phyloP scores from a whole-genome alignment of 768 basidiomycete genomes.

The Phanerochaete sordida region DNA sequence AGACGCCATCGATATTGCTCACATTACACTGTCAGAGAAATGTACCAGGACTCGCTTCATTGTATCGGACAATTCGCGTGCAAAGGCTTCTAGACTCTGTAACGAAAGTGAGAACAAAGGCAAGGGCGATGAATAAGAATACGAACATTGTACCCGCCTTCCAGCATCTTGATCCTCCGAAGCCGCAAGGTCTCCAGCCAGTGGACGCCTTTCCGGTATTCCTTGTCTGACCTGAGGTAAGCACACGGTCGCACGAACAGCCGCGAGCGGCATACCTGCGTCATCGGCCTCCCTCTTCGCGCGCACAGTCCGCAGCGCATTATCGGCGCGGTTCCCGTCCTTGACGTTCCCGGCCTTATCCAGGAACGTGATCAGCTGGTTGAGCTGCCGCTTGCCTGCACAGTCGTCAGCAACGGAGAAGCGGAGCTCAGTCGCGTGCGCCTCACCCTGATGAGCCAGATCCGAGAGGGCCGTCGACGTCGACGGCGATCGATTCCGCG shows the following conservation, averaged over 20 bases:
- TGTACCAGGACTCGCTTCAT: slow-evolving; percentile 63
- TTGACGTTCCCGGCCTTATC: slow-evolving; percentile 71
- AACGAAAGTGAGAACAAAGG: neutral
- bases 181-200: slow-evolving; percentile 90
- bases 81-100: slow-evolving; percentile 79
- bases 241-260: neutral
- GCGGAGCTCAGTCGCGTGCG: neutral
- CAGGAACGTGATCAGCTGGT: slow-evolving; percentile 80
- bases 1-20: slow-evolving; percentile 21
- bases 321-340: slow-evolving; percentile 59
- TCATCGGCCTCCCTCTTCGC: slow-evolving; percentile 90
- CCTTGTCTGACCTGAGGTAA: slow-evolving; percentile 56
- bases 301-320: slow-evolving; percentile 70
- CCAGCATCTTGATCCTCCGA: slow-evolving; percentile 75
- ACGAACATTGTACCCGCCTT: slow-evolving; percentile 75
- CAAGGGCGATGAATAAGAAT: neutral
- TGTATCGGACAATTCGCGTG: slow-evolving; percentile 62
- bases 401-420: neutral
- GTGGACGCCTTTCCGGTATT: slow-evolving; percentile 86
- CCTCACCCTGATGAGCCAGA: slow-evolving; percentile 75
- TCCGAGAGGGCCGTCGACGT: slow-evolving; percentile 82
- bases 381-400: slow-evolving; percentile 80
- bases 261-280: slow-evolving; percentile 52
- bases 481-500: slow-evolving; percentile 75
- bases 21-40: slow-evolving; percentile 83